These are phyloP conservation scores for Caryopteris hybrid DNA, from an alignment of 305 asterid genomes.

Conservation along the genomic window DNA sequence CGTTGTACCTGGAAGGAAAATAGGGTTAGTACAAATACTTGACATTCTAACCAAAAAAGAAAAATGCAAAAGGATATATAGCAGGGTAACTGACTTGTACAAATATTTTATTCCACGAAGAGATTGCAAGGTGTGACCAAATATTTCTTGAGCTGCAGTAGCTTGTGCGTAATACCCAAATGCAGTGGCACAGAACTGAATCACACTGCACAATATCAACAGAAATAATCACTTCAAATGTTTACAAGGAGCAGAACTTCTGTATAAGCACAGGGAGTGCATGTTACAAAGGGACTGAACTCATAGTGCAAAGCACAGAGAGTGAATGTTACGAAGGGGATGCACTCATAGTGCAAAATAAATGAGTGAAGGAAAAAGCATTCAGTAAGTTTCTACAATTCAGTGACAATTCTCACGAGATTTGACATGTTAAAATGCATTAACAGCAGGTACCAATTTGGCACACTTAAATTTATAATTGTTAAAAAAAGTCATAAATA, in stretches of 20 bases:
- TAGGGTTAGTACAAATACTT: not conserved
- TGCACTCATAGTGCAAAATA: slow-evolving; percentile 1
- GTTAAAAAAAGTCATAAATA: not conserved
- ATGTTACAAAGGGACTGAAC: not conserved
- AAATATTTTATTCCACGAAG: slow-evolving; percentile 96
- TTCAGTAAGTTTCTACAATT: not conserved
- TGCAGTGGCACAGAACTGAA: slow-evolving; percentile 97
- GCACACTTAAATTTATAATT: not conserved
- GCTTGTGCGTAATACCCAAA: slow-evolving; percentile 97
- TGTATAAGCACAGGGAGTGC: not conserved
- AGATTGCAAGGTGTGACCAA: slow-evolving; percentile 94
- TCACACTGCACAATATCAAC: slow-evolving; percentile 65
- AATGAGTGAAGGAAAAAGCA: not conserved
- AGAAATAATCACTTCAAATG: slow-evolving; percentile 11
- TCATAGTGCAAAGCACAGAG: not conserved
- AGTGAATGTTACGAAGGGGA: not conserved
- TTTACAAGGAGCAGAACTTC: slow-evolving; percentile 5
- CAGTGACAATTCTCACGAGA: not conserved
- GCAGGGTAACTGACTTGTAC: slow-evolving; percentile 65
- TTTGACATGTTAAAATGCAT: not conserved
- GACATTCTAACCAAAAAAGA: not conserved
- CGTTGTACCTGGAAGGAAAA: slow-evolving; percentile 70
- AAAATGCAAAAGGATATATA: not conserved
- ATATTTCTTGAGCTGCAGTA: slow-evolving; percentile 99
- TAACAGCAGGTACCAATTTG: not conserved